phyloP scores from a whole-genome alignment of 257 asterid genomes.

The Echium plantagineum region DNA sequence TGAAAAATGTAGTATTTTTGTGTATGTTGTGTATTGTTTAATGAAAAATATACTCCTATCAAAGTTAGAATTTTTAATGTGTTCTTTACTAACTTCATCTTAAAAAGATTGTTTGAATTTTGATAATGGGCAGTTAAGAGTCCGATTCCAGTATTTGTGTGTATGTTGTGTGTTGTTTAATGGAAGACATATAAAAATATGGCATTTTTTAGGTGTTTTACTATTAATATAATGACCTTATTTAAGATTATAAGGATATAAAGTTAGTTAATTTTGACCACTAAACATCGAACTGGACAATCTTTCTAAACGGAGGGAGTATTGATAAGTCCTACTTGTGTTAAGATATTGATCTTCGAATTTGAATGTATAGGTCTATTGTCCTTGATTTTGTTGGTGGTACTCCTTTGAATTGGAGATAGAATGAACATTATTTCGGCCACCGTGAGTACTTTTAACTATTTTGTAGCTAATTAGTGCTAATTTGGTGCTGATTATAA shows the following conservation, averaged over 20 bases:
- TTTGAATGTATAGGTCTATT: constrained; percentile 35
- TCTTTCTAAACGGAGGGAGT: no score
- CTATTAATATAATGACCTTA: no score
- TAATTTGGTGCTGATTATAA: no score
- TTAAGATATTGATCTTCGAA: not conserved
- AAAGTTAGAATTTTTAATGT: not conserved
- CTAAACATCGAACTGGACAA: no score
- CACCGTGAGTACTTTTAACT: constrained; percentile 35
- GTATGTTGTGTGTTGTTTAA: no score
- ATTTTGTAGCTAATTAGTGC: not conserved
- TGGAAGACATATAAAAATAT: no score
- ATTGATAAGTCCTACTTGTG: not conserved
- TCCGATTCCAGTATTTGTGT: no score
- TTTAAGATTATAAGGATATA: no score
- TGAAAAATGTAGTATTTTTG: not conserved
- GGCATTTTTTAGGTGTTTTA: no score
- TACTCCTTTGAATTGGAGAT: constrained; percentile 57
- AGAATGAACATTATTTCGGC: constrained; percentile 53
- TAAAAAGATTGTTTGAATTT: not conserved
- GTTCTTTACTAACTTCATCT: not conserved
- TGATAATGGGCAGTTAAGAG: no score
- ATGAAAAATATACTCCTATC: no score
- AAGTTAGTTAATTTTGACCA: no score
- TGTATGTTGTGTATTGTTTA: not conserved
- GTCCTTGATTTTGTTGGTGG: constrained; percentile 41